Base-by-base conservation (phyloP, 2,329 filamentous ascomycete genomes). In the Fusarium pininemorale region DNA sequence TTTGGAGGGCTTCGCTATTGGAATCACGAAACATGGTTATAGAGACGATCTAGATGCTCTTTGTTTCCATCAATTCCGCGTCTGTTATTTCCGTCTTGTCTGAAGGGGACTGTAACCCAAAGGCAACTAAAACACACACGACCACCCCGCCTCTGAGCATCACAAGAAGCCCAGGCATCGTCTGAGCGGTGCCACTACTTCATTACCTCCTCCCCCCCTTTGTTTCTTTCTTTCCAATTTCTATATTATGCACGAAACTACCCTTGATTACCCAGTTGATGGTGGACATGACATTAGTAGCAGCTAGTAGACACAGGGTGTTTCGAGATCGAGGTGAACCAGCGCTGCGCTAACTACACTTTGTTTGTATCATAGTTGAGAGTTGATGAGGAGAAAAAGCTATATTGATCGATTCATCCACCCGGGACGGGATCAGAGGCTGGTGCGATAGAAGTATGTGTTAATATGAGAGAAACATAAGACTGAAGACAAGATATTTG, bases 11-110 rank as follows among this genome's bases (percentile, higher is more conserved):
- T 69, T 72, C 76, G 61, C 65, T 69, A 75, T 70, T 78, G 62
- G 57, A 73, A 74, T 76, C 30, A 75, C 56, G 66, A 75, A 51
- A 65, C 66, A 77, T 64, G 74, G 69, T 44, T 69, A 78, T 77
- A 77, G 77, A 78, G 70, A 77, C 65, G 67, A 75, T 69, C 66
- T 67, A 66, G 73, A 60, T 75, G 74, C 68, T 70, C 65, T 57
- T 72, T 65, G 57, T 54, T 47, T 59, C 30, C 37, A 39, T 62
- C 56, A 20, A 61, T 48, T 69, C 39, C 32, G 48, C 56, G 56
- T 50, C 50, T 57, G 54, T 61, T 53, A 44, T 57, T 55, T 41
- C 39, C 41, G 59, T 45, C 60, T 60, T 37, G 53, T 35, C 66
- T 39, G n/a, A 37, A 62, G 53, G 57, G 51, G 58, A 70, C 47